phyloP scores from a whole-genome alignment of 345 rosid species.

The Bruguiera gymnorhiza region DNA sequence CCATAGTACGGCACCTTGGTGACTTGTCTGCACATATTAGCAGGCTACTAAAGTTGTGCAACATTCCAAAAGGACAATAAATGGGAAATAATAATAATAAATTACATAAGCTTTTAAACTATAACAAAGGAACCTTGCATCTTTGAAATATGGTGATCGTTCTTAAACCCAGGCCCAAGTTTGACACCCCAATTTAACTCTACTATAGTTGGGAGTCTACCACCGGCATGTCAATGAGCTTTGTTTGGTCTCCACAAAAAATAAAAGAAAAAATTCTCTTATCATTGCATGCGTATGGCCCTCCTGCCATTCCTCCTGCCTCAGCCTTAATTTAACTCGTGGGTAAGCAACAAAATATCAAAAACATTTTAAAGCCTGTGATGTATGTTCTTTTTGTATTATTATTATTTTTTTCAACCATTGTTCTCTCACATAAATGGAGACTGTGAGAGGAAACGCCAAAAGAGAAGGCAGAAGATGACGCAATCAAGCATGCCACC shows the following conservation, averaged over 20 bases:
- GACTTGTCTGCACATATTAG: neutral
- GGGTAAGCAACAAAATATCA: constrained; percentile 5
- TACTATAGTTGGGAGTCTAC: no score
- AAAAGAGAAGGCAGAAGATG: constrained; percentile 26
- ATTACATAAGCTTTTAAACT: no score
- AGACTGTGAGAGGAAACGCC: neutral
- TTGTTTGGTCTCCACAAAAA: no score
- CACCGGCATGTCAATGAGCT: no score
- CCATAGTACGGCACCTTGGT: constrained; percentile 6
- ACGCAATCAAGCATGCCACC: constrained; percentile 37
- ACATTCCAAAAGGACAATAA: neutral
- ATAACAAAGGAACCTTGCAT: no score
- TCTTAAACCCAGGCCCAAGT: no score
- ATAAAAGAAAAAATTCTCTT: no score
- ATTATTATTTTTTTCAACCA: neutral
- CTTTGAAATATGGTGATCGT: no score
- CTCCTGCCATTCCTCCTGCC: neutral
- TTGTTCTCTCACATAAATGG: neutral
- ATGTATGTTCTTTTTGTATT: neutral
- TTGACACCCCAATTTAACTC: no score
- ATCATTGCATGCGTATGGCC: neutral
- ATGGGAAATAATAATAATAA: neutral
- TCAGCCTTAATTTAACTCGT: neutral
- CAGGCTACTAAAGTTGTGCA: no score
- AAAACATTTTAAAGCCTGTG: neutral